Base-by-base conservation (phyloP, 1,284 basidiomycete species). In the Lignosus rhinocerotis region DNA sequence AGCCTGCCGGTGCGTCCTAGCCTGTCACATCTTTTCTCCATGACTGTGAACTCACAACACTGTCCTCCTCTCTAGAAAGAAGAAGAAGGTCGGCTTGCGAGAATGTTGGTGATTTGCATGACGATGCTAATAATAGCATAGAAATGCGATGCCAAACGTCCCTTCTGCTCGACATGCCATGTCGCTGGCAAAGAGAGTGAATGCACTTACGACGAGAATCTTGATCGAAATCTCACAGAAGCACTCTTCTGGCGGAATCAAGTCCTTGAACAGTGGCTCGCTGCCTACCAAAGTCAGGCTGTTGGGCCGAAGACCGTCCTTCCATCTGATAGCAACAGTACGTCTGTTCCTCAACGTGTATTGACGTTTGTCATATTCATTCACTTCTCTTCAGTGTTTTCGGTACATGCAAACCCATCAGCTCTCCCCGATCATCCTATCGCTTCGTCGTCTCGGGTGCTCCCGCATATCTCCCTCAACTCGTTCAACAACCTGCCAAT, bases 141-240 rank as follows among this genome's bases (percentile, higher is more conserved):
- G 70, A 72, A 67, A 67, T 72, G 70, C 51, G 69, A 72, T 33
- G 70, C 70, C 2, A 60, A 56, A 10, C 62, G 68, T 12, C 70
- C 70, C 0, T 65, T 49, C 41, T 72, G 70, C 43, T 62, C 66
- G 7, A 72, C 69, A 0, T 72, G 70, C 61, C 59, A 67, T 33
- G 53, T 66, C 10, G 69, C 70, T 1, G 70, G 69, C n/a, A 70
- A 69, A 49, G 64, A 69, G 48, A 52, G 61, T 11, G 66, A 68
- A 10, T 72, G 70, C 58, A 47, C 58, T 12, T 72, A 70, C 54
- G 68, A 69, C 42, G 70, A 71, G 14, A 66, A 63, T 33, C 52
- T 63, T 3, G 63, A 67, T 19, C 63, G 64, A 5, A 64, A 55
- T 30, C 38, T 69, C 19, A 65, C 66, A 0, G 62, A 66, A 30